A percentile compares a stretch with the other conserved stretches of the same genome.
phyloP scores from a whole-genome alignment of 2,329 filamentous ascomycete genomes.

The Berkeleyomyces rouxiae region DNA sequence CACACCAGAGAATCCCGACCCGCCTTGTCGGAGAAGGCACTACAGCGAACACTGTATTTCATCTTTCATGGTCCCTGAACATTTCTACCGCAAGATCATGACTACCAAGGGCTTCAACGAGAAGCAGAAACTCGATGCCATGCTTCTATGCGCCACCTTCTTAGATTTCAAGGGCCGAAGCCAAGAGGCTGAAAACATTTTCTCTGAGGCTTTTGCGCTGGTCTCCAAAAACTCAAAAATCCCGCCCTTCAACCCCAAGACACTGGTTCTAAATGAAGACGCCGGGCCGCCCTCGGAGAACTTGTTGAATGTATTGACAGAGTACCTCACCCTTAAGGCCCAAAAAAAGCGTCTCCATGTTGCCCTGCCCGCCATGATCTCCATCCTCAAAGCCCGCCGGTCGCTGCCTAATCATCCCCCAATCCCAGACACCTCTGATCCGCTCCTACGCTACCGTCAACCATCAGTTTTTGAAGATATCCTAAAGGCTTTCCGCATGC shows the following conservation, averaged over 20 bases:
- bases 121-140: conserved; percentile 66
- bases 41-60: conserved; percentile 57
- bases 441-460: conserved; percentile 5
- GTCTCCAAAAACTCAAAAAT: conserved; percentile 35
- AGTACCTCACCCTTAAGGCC: conserved; percentile 63
- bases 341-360: conserved; percentile 45
- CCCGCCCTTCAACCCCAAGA: conserved; percentile 38
- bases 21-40: conserved; percentile 48
- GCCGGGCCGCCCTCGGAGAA: conserved; percentile 50
- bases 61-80: conserved; percentile 54
- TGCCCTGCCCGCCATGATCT: conserved; percentile 73
- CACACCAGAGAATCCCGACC: conserved; percentile 69
- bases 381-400: conserved; percentile 63
- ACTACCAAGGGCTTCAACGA: conserved; percentile 63
- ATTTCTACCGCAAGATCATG: conserved; percentile 66
- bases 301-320: conserved; percentile 56
- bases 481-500: conserved; percentile 21
- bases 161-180: conserved; percentile 57
- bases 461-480: conserved; percentile 13
- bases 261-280: conserved; percentile 46
- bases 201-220: conserved; percentile 59
- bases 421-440: conserved; percentile 3
- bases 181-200: conserved; percentile 53
- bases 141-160: conserved; percentile 70
- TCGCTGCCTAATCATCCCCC: conserved; percentile 30